Evolutionary conservation across 1,284 basidiomycete genomes (phyloP).

Genomic region (Taiwanofungus camphoratus): DNA sequence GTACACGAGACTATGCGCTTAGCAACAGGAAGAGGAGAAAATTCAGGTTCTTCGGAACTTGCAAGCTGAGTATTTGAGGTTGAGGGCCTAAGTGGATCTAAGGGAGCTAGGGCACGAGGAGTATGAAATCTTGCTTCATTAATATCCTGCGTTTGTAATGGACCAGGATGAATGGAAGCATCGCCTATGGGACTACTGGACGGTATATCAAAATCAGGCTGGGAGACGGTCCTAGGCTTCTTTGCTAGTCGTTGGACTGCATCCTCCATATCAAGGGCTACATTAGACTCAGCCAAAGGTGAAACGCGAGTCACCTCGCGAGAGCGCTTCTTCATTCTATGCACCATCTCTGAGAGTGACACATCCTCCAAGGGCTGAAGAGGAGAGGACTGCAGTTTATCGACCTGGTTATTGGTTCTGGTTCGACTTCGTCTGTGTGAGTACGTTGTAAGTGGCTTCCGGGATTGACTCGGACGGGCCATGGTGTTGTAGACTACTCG

Average conservation of each 20-base stretch:
- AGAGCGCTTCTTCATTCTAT: constrained; percentile 45
- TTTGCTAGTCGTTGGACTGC: constrained; percentile 16
- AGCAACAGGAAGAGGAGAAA: constrained; percentile 38
- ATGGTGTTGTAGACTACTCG: too few species aligned
- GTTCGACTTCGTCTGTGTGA: constrained; percentile 16
- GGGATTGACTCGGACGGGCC: constrained; percentile 8
- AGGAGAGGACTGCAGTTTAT: constrained; percentile 31
- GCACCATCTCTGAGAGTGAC: constrained; percentile 37
- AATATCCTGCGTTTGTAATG: constrained; percentile 12
- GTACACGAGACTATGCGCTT: constrained; percentile 40
- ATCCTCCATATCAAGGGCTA: constrained; percentile 5
- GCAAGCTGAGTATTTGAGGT: constrained; percentile 11
- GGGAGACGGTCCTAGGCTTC: constrained; percentile 15
- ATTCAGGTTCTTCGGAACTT: constrained; percentile 21
- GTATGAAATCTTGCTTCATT: constrained; percentile 13
- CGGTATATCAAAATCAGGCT: not conserved
- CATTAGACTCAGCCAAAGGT: not conserved
- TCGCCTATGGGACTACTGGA: constrained; percentile 3
- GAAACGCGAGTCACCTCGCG: constrained; percentile 26
- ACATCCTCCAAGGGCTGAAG: constrained; percentile 32
- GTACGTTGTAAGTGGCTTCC: constrained; percentile 23
- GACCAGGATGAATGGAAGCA: constrained; percentile 5
- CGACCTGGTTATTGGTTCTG: not conserved
- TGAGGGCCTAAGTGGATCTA: constrained; percentile 14
- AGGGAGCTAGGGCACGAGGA: constrained; percentile 15